These are phyloP conservation scores for Tympanopsis confertula DNA, from an alignment of 2,329 filamentous ascomycete species.

Conservation along the genomic window DNA sequence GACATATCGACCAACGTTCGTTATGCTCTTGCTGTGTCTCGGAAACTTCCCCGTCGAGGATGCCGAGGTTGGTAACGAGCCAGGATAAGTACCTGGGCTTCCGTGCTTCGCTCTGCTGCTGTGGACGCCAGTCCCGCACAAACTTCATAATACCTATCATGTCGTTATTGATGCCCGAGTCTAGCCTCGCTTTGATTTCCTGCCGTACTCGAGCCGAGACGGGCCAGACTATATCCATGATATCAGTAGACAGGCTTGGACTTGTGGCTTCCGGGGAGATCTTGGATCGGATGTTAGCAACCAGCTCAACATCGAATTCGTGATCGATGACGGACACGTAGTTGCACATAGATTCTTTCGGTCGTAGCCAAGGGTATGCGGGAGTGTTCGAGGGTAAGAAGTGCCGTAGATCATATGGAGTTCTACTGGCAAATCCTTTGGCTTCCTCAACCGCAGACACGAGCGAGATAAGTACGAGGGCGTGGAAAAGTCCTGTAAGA, in stretches of 20 bases:
- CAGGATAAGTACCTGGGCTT: conserved; percentile 17
- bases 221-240: conserved; percentile 17
- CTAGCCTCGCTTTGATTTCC: conserved; percentile 13
- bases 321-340: conserved; percentile 9
- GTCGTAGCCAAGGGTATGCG: conserved; percentile 7
- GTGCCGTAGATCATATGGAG: no score
- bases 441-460: no score
- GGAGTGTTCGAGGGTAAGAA: no score
- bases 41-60: conserved; percentile 12
- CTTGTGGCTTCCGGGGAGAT: conserved; percentile 7
- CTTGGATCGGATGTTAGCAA: conserved; percentile 12
- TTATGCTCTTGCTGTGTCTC: no score
- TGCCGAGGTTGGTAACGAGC: conserved; percentile 22
- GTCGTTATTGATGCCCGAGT: conserved; percentile 16
- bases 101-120: conserved; percentile 12
- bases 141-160: conserved; percentile 17
- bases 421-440: no score
- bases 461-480: no score
- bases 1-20: conserved; percentile 12
- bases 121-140: conserved; percentile 19
- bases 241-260: conserved; percentile 12
- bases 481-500: conserved; percentile 9
- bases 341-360: conserved; percentile 8
- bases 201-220: conserved; percentile 13
- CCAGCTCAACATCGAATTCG: conserved; percentile 8